Evolutionary conservation across 306 rosid genomes (phyloP).

Genomic region (Begonia fuchsioides): DNA sequence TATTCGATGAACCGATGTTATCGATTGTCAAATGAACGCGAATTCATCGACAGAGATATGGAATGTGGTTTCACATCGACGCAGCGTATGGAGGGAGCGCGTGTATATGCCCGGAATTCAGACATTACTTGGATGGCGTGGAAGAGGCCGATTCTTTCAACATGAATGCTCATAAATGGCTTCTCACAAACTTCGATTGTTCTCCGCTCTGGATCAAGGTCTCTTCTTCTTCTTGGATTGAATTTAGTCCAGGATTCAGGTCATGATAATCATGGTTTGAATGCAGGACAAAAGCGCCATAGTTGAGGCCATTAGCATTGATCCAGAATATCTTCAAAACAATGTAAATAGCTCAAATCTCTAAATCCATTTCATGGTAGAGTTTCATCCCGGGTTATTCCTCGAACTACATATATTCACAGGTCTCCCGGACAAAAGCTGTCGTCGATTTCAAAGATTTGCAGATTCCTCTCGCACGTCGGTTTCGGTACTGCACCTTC

Average conservation of each 20-base stretch:
- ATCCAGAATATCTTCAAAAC: constrained; percentile 78
- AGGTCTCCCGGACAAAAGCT: constrained; percentile 60
- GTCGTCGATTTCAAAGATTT: constrained; percentile 93
- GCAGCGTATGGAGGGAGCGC: no score
- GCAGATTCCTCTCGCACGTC: constrained; percentile 96
- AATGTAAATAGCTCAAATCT: constrained; percentile 21
- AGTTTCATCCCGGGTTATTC: no score
- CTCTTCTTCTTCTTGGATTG: no score
- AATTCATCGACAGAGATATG: no score
- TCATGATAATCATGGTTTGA: no score
- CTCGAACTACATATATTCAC: constrained; percentile 4
- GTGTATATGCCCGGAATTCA: no score
- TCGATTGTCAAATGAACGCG: no score
- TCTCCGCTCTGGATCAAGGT: constrained; percentile 94
- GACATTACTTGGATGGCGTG: no score
- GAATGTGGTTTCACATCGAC: no score
- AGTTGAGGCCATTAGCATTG: constrained; percentile 68
- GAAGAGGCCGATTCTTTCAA: constrained; percentile 60
- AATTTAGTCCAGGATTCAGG: no score
- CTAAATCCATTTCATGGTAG: no score
- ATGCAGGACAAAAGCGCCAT: constrained; percentile 68
- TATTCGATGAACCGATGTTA: no score
- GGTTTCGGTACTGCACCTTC: constrained; percentile 42
- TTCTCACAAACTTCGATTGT: constrained; percentile 86
- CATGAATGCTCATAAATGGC: constrained; percentile 95